Evolutionary conservation across 331 rosid species (phyloP), one percentile per base, ranked within the genome.

Genomic region (Rosa hybrid): DNA sequence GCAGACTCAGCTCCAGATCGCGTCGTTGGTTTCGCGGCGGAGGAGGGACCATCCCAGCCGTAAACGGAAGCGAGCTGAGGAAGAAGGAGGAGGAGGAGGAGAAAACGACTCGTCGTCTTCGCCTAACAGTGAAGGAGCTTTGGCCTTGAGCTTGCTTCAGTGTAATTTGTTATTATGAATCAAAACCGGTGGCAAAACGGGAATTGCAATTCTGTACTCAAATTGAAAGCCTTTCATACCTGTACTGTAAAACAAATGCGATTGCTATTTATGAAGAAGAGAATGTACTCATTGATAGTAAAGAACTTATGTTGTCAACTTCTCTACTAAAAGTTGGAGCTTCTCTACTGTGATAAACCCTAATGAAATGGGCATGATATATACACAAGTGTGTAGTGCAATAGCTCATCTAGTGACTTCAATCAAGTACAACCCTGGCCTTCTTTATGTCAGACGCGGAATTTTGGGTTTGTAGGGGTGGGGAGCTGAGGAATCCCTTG

Each of bases 1-100:
- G 39, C 81, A 74, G 73, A 85, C 86, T 27, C 86, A 85, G 53
- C 30, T 75, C 79, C 88, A 85, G 86, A 82, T 85, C 50, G 84
- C 86, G 30, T 75, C 84, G 25, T 68, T 82, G 67, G 83, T 34
- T 44, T 85, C 86, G 41, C 68, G 62, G 34, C 77, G 42, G 63
- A 48, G 54, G 59, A 27, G 18, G 17, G 8, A 53, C 5, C 59
- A 60, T 53, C 78, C 69, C 71, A 78, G 75, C 46, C 74, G 78
- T 8, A 85, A 85, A 80, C 68, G 88, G 68, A 85, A 85, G 86
- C 84, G 88, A 25, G 68, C 9, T 56, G 81, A 71, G 62, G 85
- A 83, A 7, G 68, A 6, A 3, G 81, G 54, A 20, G 81, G 44
- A 20, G 68, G 54, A 8, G 64, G n/a, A n/a, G 62, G 12, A 25